Base-by-base conservation (phyloP, 2,329 filamentous ascomycete genomes). In the Aphanoascus verrucosus region DNA sequence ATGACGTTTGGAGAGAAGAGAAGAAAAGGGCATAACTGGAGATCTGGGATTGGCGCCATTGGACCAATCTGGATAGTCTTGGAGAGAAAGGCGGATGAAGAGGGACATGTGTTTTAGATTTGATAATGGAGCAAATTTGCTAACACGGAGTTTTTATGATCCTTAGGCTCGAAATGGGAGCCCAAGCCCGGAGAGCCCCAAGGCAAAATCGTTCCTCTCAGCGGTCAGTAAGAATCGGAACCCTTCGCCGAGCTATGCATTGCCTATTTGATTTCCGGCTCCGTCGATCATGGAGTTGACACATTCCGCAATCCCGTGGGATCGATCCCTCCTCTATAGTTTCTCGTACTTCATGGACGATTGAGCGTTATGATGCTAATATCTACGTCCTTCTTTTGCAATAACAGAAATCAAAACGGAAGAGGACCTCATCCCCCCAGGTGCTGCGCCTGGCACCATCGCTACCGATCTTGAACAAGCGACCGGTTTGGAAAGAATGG, bases 401-500 rank as follows among this genome's bases (percentile, higher is more conserved):
- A 5, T n/a, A 50, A 53, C 71, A 98, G 93, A 97, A 65, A 81
- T 98, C 76, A 85, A 85, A 76, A 74, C 69, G 60, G 80, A 85
- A 62, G 79, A 82, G n/a, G 93, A 98, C 72, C 86, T 98, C 56
- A 63, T 94, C 61, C 81, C 85, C 59, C 86, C 88, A 34, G 93
- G 93, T 77, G 89, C 86, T 64, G 72, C 80, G 64, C 75, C 83
- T 60, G 91, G 93, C 69, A 86, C 85, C 70, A 78, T 98, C 62
- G 88, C 93, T 62, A 94, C 88, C 75, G 93, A 98, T 74, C 74
- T 94, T 69, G 89, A 97, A 73, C 93, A 98, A 74, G 77, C 93
- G 56, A 97, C 93, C 64, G 93, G 93, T 86, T 80, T 97, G 57
- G 93, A 98, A 80, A 90, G 93, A 82, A 82, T 98, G 64, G 93